A percentile compares a stretch with the other conserved stretches of the same genome.
phyloP scores from a whole-genome alignment of 306 rosid genomes.

The Ziziphus jujuba region DNA sequence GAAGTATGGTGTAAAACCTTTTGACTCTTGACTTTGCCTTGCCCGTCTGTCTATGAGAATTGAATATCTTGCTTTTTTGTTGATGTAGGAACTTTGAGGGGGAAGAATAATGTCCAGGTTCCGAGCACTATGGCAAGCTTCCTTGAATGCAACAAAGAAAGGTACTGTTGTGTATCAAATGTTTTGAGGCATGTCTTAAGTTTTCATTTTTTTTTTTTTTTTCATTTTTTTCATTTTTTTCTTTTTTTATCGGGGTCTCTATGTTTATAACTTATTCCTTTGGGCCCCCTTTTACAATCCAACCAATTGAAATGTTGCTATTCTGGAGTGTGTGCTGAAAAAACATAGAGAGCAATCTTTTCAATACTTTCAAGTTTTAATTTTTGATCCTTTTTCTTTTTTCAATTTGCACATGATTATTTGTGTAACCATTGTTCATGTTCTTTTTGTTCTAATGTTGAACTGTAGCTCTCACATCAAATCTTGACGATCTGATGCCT shows the following conservation, averaged over 20 bases:
- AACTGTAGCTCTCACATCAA: slow-evolving; percentile 60
- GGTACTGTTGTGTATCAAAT: slow-evolving; percentile 28
- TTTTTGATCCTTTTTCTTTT: neutral
- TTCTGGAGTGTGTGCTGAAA: too few relatives aligned
- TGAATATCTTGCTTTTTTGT: neutral
- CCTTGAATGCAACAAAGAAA: slow-evolving; percentile 74
- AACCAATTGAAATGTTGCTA: too few relatives aligned
- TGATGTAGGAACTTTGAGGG: slow-evolving; percentile 16
- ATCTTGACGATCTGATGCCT: slow-evolving; percentile 81
- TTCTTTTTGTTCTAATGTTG: slow-evolving; percentile 17
- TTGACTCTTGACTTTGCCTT: neutral
- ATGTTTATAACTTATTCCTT: too few relatives aligned
- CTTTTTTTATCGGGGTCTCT: too few relatives aligned
- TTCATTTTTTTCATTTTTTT: neutral
- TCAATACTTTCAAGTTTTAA: too few relatives aligned
- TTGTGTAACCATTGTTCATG: slow-evolving; percentile 1
- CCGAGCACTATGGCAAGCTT: slow-evolving; percentile 66
- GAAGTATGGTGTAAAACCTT: neutral
- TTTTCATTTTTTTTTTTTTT: neutral
- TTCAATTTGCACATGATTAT: neutral
- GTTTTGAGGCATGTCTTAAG: neutral
- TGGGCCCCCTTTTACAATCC: too few relatives aligned
- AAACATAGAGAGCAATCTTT: too few relatives aligned
- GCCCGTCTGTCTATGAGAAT: neutral
- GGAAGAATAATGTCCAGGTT: slow-evolving; percentile 65